phyloP scores from a whole-genome alignment of 257 asterid species.

The Haberlea rhodopensis region DNA sequence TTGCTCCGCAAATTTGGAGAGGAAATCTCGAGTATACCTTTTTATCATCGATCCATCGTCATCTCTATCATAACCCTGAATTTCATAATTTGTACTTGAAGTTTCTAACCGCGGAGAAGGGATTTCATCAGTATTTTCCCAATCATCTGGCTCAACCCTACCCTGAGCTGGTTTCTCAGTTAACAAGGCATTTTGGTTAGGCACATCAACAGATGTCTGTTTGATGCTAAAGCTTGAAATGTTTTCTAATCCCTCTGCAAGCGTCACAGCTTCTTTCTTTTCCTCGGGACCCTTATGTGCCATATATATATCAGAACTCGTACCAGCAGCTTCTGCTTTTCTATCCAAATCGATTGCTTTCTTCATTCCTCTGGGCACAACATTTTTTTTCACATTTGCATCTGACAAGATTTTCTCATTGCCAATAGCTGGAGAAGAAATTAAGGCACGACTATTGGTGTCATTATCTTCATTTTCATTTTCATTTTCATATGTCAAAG shows the following conservation, averaged over 20 bases:
- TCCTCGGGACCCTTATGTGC: slow-evolving; percentile 96
- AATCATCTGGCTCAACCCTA: slow-evolving; percentile 85
- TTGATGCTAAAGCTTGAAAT: slow-evolving; percentile 33
- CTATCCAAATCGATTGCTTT: slow-evolving; percentile 45
- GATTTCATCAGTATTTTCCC: slow-evolving; percentile 95
- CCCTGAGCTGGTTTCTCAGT: slow-evolving; percentile 37
- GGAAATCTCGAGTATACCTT: slow-evolving; percentile 81
- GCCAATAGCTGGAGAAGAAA: slow-evolving; percentile 30
- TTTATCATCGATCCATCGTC: slow-evolving; percentile 43
- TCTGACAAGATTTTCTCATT: slow-evolving; percentile 58
- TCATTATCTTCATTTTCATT: slow-evolving; percentile 42
- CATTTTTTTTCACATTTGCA: slow-evolving; percentile 41
- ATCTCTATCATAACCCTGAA: slow-evolving; percentile 39
- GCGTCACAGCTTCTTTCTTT: slow-evolving; percentile 46
- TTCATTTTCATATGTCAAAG: slow-evolving; percentile 37
- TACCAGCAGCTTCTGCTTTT: slow-evolving; percentile 79
- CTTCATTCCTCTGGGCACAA: slow-evolving; percentile 41
- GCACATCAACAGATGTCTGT: slow-evolving; percentile 33
- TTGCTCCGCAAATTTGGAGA: slow-evolving; percentile 66
- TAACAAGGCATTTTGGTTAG: slow-evolving; percentile 34
- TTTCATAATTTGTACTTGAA: slow-evolving; percentile 34
- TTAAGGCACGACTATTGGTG: slow-evolving; percentile 24
- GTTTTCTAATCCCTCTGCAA: slow-evolving; percentile 37
- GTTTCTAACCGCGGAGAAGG: slow-evolving; percentile 62
- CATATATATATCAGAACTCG: slow-evolving; percentile 77